Percentiles rank a stretch among this genome's conserved stretches.
These are phyloP conservation scores for Beauveria sp. DNA, from an alignment of 2,329 filamentous ascomycete species.

Conservation along the genomic window DNA sequence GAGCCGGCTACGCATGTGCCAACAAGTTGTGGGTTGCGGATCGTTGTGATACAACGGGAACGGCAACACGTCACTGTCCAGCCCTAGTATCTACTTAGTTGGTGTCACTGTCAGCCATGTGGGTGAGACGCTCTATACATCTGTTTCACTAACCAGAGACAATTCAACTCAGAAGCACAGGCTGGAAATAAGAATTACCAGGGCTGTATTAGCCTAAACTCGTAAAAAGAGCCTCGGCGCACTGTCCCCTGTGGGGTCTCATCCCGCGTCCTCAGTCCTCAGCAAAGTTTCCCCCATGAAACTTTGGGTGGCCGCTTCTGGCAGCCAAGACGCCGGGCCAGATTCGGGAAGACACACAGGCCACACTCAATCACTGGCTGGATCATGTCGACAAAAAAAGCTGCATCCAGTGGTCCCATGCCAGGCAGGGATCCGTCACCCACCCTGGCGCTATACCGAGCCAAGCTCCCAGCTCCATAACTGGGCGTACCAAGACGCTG, in stretches of 20 bases:
- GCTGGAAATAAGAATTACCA: neutral
- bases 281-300: neutral
- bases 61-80: neutral
- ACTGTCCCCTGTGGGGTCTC: neutral
- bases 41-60: constrained; percentile 1
- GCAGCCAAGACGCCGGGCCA: constrained; percentile 1
- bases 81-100: neutral
- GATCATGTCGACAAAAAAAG: neutral
- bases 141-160: constrained; percentile 1
- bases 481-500: neutral
- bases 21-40: neutral
- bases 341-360: neutral
- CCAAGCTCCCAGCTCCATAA: neutral
- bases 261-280: neutral
- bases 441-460: neutral
- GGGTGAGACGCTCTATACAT: neutral
- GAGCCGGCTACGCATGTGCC: neutral
- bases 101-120: neutral
- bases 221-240: neutral
- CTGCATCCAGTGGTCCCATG: neutral
- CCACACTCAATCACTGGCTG: neutral
- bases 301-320: constrained; percentile 1
- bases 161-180: neutral
- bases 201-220: neutral
- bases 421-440: neutral